These are phyloP conservation scores for Clarireedia sp. DNA, from an alignment of 2,329 filamentous ascomycete genomes.

Conservation along the genomic window DNA sequence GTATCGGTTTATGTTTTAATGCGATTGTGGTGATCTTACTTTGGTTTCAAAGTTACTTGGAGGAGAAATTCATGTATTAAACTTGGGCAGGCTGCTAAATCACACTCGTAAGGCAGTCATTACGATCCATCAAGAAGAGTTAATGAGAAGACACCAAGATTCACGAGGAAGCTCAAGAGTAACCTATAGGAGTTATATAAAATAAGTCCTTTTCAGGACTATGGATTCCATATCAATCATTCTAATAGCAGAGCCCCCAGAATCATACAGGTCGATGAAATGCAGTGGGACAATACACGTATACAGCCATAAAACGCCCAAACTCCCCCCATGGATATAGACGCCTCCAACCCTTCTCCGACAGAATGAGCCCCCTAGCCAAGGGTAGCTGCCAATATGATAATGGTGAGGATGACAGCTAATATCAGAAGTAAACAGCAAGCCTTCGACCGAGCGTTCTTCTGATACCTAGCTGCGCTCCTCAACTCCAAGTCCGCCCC, in stretches of 20 bases:
- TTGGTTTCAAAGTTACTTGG: too few relatives aligned
- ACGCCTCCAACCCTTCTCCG: neutral
- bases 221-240: neutral
- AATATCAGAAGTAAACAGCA: constrained; percentile 87
- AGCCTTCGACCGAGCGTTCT: constrained; percentile 87
- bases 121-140: too few relatives aligned
- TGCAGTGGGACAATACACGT: neutral
- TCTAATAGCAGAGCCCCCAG: neutral
- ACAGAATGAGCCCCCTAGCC: constrained; percentile 40
- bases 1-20: neutral
- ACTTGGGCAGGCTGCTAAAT: neutral
- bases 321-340: constrained; percentile 11
- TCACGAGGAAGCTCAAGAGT: too few relatives aligned
- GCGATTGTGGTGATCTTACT: too few relatives aligned
- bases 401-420: constrained; percentile 79
- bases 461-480: constrained; percentile 85
- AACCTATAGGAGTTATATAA: too few relatives aligned
- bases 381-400: constrained; percentile 78
- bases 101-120: too few relatives aligned
- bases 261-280: neutral
- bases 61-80: neutral
- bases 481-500: constrained; percentile 81
- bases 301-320: constrained; percentile 4
- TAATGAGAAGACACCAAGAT: too few relatives aligned
- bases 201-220: too few relatives aligned